Evolutionary conservation across 1,284 basidiomycete genomes (phyloP).

Genomic region (Trametes sp.): DNA sequence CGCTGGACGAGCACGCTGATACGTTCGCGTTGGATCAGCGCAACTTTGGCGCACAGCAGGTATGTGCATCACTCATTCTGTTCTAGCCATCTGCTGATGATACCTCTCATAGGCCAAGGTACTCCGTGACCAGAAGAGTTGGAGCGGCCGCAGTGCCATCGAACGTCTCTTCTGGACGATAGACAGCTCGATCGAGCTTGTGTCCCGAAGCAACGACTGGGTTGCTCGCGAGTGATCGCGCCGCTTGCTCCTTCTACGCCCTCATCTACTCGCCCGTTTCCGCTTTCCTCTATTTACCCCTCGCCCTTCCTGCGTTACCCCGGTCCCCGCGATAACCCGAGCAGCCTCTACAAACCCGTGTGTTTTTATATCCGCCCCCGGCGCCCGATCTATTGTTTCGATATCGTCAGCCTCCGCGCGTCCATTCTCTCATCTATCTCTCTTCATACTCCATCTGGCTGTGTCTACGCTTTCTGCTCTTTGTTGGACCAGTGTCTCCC

Average conservation of each 20-base stretch:
- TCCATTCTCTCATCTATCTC: slow-evolving; percentile 5
- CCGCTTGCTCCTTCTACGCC: slow-evolving; percentile 12
- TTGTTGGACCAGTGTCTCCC: slow-evolving; percentile 15
- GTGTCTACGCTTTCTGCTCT: slow-evolving; percentile 18
- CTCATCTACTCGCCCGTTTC: slow-evolving; percentile 13
- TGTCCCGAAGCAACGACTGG: slow-evolving; percentile 84
- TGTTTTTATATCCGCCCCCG: slow-evolving; percentile 12
- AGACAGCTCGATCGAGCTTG: slow-evolving; percentile 85
- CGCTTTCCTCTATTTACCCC: not conserved
- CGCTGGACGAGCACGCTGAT: slow-evolving; percentile 88
- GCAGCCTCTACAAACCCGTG: not conserved
- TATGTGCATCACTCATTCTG: slow-evolving; percentile 48
- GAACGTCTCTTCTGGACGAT: slow-evolving; percentile 91
- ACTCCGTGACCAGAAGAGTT: slow-evolving; percentile 90
- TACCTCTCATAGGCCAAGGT: slow-evolving; percentile 79
- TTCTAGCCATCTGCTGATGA: slow-evolving; percentile 24
- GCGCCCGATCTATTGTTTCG: slow-evolving; percentile 9
- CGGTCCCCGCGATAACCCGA: slow-evolving; percentile 5
- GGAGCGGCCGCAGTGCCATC: slow-evolving; percentile 87
- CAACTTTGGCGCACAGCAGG: slow-evolving; percentile 94
- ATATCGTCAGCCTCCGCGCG: slow-evolving; percentile 10
- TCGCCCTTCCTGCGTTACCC: slow-evolving; percentile 14
- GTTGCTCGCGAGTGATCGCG: slow-evolving; percentile 69
- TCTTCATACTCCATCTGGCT: slow-evolving; percentile 3
- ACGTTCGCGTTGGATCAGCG: slow-evolving; percentile 89